A percentile compares a stretch with the other conserved stretches of the same genome.
Conservation (phyloP, 495 filamentous ascomycete species). For the Penicillium arizonense region DNA sequence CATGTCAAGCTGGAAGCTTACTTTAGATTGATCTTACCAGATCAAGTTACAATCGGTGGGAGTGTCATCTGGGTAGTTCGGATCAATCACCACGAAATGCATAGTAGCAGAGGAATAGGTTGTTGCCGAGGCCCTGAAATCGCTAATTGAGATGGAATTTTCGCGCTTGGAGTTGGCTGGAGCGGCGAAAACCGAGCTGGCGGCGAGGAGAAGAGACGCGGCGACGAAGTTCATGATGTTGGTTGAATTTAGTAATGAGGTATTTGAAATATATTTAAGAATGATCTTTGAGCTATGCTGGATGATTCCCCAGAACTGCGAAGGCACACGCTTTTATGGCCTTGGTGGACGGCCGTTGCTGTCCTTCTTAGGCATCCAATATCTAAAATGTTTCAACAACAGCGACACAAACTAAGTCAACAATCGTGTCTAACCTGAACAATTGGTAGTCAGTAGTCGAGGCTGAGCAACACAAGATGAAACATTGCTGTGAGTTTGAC, state of each 20-base stretch:
- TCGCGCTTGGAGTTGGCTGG: conserved; percentile 9
- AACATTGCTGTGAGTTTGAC: no score
- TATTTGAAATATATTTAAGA: background rate
- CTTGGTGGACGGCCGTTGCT: no score
- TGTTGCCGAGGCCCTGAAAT: conserved; percentile 11
- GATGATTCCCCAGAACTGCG: no score
- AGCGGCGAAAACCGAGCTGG: conserved; percentile 17
- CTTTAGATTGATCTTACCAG: conserved; percentile 13
- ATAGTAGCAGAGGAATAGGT: conserved; percentile 6
- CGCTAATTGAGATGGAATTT: conserved; percentile 17
- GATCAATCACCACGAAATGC: conserved; percentile 22
- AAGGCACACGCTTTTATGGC: no score
- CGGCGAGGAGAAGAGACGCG: conserved; percentile 14
- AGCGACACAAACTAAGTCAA: no score
- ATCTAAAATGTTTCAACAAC: no score
- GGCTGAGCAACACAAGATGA: no score
- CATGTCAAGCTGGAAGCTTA: background rate
- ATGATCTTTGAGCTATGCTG: background rate
- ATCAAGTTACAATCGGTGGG: conserved; percentile 27
- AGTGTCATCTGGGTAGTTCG: conserved; percentile 27
- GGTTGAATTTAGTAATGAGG: background rate
- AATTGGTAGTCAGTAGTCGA: no score
- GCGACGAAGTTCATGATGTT: conserved; percentile 23
- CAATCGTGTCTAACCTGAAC: no score
- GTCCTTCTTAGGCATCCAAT: no score